phyloP scores from a whole-genome alignment of 2,329 filamentous ascomycete genomes.

The Byssoonygena ceratinophila region DNA sequence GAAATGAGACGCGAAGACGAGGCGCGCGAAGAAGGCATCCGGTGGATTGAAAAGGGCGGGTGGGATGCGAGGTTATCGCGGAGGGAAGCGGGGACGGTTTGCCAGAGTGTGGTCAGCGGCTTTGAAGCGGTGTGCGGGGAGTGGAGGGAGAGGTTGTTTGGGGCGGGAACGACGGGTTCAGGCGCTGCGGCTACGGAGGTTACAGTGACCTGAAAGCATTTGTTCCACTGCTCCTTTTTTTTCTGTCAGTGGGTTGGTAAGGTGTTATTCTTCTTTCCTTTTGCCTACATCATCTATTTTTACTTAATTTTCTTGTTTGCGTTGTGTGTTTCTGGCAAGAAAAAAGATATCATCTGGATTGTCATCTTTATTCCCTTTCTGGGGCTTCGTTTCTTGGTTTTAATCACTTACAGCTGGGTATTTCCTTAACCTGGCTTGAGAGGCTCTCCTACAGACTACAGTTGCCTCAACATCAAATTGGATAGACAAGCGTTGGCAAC shows the following conservation, averaged over 20 bases:
- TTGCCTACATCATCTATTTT: not conserved
- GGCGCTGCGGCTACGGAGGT: constrained; percentile 17
- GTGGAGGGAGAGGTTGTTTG: constrained; percentile 67
- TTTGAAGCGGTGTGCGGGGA: constrained; percentile 84
- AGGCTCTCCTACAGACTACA: no score
- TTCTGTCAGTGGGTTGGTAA: not conserved
- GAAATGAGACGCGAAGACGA: constrained; percentile 80
- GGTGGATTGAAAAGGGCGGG: constrained; percentile 69
- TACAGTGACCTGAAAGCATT: constrained; percentile 18
- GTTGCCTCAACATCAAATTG: no score
- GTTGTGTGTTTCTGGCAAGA: not conserved
- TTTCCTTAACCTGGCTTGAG: no score
- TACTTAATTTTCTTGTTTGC: not conserved
- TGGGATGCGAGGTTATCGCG: constrained; percentile 68
- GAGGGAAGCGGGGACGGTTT: constrained; percentile 73
- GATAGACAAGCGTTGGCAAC: no score
- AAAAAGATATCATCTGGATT: constrained; percentile 1
- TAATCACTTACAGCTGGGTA: not conserved
- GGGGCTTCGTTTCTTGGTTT: not conserved
- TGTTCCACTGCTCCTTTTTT: not conserved
- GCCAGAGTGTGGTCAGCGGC: constrained; percentile 76
- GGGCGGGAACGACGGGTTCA: constrained; percentile 15
- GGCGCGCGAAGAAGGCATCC: constrained; percentile 66
- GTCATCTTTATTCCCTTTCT: not conserved
- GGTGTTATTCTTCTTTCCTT: not conserved